A percentile compares a stretch with the other conserved stretches of the same genome.
Evolutionary conservation across 305 asterid genomes (phyloP).

Genomic region (Solanum chacoense): DNA sequence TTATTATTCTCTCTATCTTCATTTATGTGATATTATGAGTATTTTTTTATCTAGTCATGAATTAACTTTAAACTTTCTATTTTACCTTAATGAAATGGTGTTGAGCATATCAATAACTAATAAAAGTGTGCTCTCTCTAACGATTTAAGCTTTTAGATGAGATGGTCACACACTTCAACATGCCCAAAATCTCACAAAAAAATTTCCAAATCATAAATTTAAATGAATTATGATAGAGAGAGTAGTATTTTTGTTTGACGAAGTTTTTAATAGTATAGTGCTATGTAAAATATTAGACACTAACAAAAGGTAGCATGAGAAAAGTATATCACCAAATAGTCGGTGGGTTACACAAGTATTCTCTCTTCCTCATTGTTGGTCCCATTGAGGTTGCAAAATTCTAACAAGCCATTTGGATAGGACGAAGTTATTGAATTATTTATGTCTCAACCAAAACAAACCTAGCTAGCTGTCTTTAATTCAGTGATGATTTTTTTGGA

Average conservation of each 20-base stretch:
- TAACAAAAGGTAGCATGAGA: not conserved
- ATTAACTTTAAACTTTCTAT: too few species aligned
- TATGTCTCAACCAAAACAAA: not conserved
- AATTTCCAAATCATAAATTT: too few species aligned
- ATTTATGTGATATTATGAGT: too few species aligned
- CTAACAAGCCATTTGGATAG: not conserved
- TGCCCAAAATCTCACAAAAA: too few species aligned
- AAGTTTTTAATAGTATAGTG: not conserved
- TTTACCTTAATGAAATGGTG: too few species aligned
- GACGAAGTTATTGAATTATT: not conserved
- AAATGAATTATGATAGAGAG: not conserved
- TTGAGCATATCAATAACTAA: too few species aligned
- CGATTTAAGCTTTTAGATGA: too few species aligned
- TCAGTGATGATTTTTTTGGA: not conserved
- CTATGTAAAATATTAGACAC: not conserved
- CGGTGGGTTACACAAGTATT: not conserved
- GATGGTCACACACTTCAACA: too few species aligned
- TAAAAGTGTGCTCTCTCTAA: too few species aligned
- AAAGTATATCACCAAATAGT: not conserved
- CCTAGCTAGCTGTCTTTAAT: not conserved
- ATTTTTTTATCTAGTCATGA: too few species aligned
- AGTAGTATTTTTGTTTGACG: not conserved
- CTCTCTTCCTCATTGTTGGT: not conserved
- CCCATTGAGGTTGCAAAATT: not conserved
- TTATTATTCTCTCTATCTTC: too few species aligned